Evolutionary conservation across 192 early-diverging fungal species (phyloP).

Genomic region (Umbelopsis sp.): DNA sequence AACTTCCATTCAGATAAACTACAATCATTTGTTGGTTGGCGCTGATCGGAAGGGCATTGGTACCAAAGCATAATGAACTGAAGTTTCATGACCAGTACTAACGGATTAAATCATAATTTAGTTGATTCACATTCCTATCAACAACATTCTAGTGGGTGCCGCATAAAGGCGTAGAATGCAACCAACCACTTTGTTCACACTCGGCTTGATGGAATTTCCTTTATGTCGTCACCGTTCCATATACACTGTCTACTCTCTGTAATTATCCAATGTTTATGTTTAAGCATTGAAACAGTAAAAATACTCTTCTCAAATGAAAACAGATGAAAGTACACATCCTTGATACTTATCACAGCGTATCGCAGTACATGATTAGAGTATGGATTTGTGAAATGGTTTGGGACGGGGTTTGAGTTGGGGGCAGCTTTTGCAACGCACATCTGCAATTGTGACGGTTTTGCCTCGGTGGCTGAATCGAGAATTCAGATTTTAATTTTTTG

Average conservation of each 20-base stretch:
- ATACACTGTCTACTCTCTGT: not conserved
- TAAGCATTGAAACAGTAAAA: not conserved
- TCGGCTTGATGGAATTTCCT: not conserved
- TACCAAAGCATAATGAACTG: not conserved
- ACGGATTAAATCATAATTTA: not conserved
- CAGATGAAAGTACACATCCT: not conserved
- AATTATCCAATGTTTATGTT: not conserved
- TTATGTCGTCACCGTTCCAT: not conserved
- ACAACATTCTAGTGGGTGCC: conserved; percentile 94
- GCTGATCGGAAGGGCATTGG: too few relatives aligned
- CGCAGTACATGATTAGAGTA: too few relatives aligned
- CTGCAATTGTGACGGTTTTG: conserved; percentile 2
- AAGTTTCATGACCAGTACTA: not conserved
- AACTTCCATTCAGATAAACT: too few relatives aligned
- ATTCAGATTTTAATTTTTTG: conserved; percentile 12
- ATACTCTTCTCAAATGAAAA: not conserved
- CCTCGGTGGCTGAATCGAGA: conserved; percentile 6
- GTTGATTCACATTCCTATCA: conserved; percentile 99
- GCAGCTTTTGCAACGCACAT: not conserved
- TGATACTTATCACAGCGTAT: not conserved
- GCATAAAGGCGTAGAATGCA: conserved; percentile 33
- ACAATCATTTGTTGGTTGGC: too few relatives aligned
- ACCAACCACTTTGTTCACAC: not conserved
- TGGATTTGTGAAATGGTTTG: too few relatives aligned
- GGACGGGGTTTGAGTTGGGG: too few relatives aligned